Evolutionary conservation across 495 filamentous ascomycete species (phyloP).

Genomic region (Lasiosphaeria miniovina): DNA sequence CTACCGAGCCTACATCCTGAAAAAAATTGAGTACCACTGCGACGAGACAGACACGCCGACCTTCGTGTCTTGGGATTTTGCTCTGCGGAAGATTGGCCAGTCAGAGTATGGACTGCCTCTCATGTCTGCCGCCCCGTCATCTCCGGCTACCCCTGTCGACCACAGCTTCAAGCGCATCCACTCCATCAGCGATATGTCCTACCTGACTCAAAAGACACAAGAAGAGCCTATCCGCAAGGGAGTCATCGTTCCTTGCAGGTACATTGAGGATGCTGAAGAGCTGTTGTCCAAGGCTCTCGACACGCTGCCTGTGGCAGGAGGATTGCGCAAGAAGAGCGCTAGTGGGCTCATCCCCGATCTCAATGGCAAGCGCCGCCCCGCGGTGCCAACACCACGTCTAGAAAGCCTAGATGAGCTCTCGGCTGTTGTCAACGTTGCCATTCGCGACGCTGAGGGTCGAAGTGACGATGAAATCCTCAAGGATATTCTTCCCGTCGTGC

Average conservation of each 20-base stretch:
- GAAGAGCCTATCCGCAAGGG: slow-evolving; percentile 84
- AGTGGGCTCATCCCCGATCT: slow-evolving; percentile 68
- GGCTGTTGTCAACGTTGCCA: slow-evolving; percentile 85
- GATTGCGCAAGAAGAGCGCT: slow-evolving; percentile 37
- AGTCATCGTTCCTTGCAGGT: slow-evolving; percentile 88
- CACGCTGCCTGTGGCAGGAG: slow-evolving; percentile 59
- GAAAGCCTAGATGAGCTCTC: slow-evolving; percentile 71
- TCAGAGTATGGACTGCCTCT: slow-evolving; percentile 80
- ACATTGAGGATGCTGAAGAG: slow-evolving; percentile 91
- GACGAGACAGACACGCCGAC: slow-evolving; percentile 72
- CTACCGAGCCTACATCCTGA: slow-evolving; percentile 90
- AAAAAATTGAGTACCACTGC: slow-evolving; percentile 81
- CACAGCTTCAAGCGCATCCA: slow-evolving; percentile 74
- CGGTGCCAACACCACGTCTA: slow-evolving; percentile 31
- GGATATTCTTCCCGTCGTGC: slow-evolving; percentile 70
- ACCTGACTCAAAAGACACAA: slow-evolving; percentile 63
- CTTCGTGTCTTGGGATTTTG: slow-evolving; percentile 91
- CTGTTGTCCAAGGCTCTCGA: slow-evolving; percentile 77
- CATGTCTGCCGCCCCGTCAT: slow-evolving; percentile 71
- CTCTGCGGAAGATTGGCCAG: slow-evolving; percentile 84
- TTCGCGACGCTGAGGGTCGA: slow-evolving; percentile 82
- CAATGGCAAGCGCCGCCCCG: slow-evolving; percentile 64
- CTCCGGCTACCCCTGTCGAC: slow-evolving; percentile 76
- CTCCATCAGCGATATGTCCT: slow-evolving; percentile 96
- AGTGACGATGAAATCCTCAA: slow-evolving; percentile 78